Conservation (phyloP, 108 stramenopile species). For the Nannochloropsis oceanica region DNA sequence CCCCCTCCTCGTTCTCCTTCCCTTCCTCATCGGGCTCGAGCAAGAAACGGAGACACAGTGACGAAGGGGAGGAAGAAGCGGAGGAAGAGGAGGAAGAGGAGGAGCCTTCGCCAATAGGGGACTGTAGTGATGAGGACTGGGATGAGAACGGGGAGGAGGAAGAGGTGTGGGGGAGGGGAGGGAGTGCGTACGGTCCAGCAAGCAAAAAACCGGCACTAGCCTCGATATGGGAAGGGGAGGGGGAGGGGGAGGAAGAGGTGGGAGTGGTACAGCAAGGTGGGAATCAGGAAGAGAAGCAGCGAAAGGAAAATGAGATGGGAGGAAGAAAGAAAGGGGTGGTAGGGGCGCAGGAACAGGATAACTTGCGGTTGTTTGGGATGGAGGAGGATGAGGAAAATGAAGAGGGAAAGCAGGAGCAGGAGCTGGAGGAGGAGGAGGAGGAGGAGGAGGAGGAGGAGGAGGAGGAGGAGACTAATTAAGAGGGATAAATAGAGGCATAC, state of each 20-base stretch:
- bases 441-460: neutral
- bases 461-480: neutral
- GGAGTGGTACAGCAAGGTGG: too few relatives aligned
- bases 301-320: too few relatives aligned
- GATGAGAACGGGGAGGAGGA: neutral
- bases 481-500: neutral
- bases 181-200: too few relatives aligned
- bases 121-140: neutral
- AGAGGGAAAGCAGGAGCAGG: too few relatives aligned
- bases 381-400: too few relatives aligned
- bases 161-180: neutral
- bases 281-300: too few relatives aligned
- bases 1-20: too few relatives aligned
- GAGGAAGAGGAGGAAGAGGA: neutral
- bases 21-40: too few relatives aligned
- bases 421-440: neutral
- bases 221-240: neutral
- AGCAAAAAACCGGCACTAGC: neutral
- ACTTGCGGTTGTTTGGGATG: too few relatives aligned
- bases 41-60: too few relatives aligned
- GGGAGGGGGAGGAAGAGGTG: neutral
- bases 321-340: too few relatives aligned
- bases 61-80: neutral
- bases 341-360: too few relatives aligned
- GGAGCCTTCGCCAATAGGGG: neutral